Evolutionary conservation across 257 asterid genomes (phyloP), one percentile per base, ranked within the genome.

Genomic region (Schizonepeta tenuifolia): DNA sequence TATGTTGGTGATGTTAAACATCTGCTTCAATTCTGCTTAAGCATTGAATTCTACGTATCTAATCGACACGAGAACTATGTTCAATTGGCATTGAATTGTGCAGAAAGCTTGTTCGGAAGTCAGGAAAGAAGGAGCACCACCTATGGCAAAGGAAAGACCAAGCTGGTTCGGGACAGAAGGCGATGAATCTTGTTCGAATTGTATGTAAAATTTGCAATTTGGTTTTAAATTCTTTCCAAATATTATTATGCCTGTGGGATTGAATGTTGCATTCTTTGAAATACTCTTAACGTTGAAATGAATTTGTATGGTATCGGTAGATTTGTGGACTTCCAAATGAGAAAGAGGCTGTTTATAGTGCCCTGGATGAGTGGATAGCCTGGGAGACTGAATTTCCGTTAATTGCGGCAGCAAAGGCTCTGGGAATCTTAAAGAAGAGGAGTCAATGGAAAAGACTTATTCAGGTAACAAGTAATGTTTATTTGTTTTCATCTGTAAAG

Each of bases 361-460:
- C 96, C 21, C 81, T 93, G 41, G 88, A 91, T 76, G 79, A 88
- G 78, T 93, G 97, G 97, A 73, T 88, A 78, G 98, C 97, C 65
- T 93, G 97, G 97, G 98, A 93, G 77, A 76, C 93, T 40, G 98
- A 93, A 74, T 93, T 91, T 85, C 98, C 98, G 9, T 69, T 89
- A 78, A 79, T 91, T 80, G 97, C 98, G 69, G 96, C 93, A n/a
- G 97, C 96, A 28, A 93, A 89, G 86, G 96, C 97, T 72, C 65
- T 93, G 73, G 79, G 82, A 78, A 91, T 91, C 44, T 72, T 91
- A 43, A 88, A 88, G 86, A 82, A 85, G 76, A 86, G 90, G 76
- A 82, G 53, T 57, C 95, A 84, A 77, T 93, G 98, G 98, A 80
- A 68, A 63, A 88, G 82, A 54, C 80, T 91, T 62, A 93, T 93